A percentile compares a stretch with the other conserved stretches of the same genome.
Evolutionary conservation across 1,139 yeast species (phyloP).

Genomic region (Debaryomycetaceae sp.): DNA sequence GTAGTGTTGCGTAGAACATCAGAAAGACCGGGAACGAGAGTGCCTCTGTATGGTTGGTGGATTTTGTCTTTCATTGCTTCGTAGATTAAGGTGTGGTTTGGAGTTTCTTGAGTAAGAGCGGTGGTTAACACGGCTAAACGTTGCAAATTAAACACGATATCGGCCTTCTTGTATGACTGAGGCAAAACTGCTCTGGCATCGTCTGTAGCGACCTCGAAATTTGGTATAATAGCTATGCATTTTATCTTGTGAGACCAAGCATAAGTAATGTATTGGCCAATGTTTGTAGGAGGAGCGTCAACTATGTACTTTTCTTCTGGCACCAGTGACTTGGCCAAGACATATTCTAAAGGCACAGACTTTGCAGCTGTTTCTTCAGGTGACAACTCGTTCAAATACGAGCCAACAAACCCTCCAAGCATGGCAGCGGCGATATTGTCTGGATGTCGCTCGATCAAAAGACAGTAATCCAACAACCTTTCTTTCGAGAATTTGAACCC

Average conservation of each 20-base stretch:
- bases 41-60: constrained; percentile 93
- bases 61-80: constrained; percentile 96
- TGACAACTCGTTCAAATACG: constrained; percentile 77
- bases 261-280: constrained; percentile 88
- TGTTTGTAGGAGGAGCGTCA: constrained; percentile 67
- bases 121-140: constrained; percentile 51
- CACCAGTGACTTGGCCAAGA: constrained; percentile 64
- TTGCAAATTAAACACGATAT: constrained; percentile 80
- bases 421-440: constrained; percentile 98
- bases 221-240: constrained; percentile 88
- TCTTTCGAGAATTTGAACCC: constrained; percentile 67
- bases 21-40: constrained; percentile 84
- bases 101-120: constrained; percentile 80
- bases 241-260: constrained; percentile 78
- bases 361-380: constrained; percentile 68
- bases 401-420: constrained; percentile 98
- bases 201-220: constrained; percentile 92
- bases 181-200: constrained; percentile 89
- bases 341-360: constrained; percentile 80
- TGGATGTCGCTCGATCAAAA: constrained; percentile 97
- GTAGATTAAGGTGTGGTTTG: constrained; percentile 77
- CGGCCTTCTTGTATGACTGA: constrained; percentile 69
- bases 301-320: constrained; percentile 50
- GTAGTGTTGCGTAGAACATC: constrained; percentile 79
- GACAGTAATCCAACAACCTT: constrained; percentile 87